These are phyloP conservation scores for Mrakia gelida DNA, from an alignment of 768 basidiomycete genomes.

Conservation along the genomic window DNA sequence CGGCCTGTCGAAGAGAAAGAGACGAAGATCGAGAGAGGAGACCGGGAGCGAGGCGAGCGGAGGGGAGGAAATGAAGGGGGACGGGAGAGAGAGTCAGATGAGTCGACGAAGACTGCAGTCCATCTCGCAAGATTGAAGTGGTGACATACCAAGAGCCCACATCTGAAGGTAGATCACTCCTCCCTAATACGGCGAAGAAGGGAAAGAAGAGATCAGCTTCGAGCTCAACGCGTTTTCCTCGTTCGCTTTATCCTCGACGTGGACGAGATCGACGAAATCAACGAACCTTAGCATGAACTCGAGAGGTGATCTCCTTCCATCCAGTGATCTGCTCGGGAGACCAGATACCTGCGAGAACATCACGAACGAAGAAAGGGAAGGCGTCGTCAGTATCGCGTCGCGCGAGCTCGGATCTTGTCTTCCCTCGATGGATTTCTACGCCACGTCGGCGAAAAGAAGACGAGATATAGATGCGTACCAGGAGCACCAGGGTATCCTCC, in stretches of 20 bases:
- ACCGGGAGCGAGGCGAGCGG: too few relatives aligned
- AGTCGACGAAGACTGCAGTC: too few relatives aligned
- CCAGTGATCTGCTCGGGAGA: slow-evolving; percentile 21
- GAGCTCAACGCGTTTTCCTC: too few relatives aligned
- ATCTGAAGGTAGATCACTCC: slow-evolving; percentile 22
- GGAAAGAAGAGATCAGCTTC: neutral
- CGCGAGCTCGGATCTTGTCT: neutral
- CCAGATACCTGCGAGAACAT: neutral
- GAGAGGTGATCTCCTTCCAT: slow-evolving; percentile 26
- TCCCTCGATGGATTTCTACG: too few relatives aligned
- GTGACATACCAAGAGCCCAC: slow-evolving; percentile 19
- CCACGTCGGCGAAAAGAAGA: too few relatives aligned
- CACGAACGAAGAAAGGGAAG: neutral
- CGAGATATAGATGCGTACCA: neutral
- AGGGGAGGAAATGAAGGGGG: too few relatives aligned
- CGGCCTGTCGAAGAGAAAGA: neutral
- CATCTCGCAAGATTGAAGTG: too few relatives aligned
- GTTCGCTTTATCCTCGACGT: too few relatives aligned
- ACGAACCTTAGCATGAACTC: slow-evolving; percentile 25
- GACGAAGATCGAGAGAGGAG: too few relatives aligned
- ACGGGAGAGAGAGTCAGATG: too few relatives aligned
- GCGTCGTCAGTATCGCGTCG: neutral
- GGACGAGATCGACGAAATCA: too few relatives aligned
- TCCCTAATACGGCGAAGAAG: neutral
- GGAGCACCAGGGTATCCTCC: slow-evolving; percentile 24